Conservation (phyloP, 2,329 filamentous ascomycete genomes). For the Periconia digitata region DNA sequence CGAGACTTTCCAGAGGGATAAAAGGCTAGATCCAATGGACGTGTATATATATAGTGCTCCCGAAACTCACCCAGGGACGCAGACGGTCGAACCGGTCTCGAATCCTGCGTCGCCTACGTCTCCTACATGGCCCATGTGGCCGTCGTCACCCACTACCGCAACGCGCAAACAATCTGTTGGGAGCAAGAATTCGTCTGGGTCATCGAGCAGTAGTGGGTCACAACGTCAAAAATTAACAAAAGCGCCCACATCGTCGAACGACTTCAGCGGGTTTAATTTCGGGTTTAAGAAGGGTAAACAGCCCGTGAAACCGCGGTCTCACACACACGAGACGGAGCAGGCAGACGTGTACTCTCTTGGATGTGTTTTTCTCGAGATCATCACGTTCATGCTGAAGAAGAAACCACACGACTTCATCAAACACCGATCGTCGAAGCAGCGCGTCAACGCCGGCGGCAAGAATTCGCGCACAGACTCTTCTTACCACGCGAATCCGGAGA, state of each 20-base stretch:
- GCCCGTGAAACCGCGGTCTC: slow-evolving; percentile 26
- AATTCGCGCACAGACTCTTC: slow-evolving; percentile 68
- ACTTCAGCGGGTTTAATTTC: slow-evolving; percentile 42
- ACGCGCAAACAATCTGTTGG: slow-evolving; percentile 32
- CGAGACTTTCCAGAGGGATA: slow-evolving; percentile 54
- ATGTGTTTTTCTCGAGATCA: slow-evolving; percentile 71
- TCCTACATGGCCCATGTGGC: not conserved
- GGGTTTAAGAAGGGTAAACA: slow-evolving; percentile 36
- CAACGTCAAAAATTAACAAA: slow-evolving; percentile 38
- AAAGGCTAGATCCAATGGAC: slow-evolving; percentile 64
- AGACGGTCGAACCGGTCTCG: slow-evolving; percentile 13
- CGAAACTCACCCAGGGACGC: slow-evolving; percentile 51
- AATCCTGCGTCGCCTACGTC: not conserved
- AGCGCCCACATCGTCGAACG: slow-evolving; percentile 26
- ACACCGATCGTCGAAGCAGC: slow-evolving; percentile 67
- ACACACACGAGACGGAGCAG: slow-evolving; percentile 42
- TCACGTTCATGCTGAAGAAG: slow-evolving; percentile 70
- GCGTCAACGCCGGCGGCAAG: slow-evolving; percentile 44
- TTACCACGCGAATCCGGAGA: slow-evolving; percentile 70
- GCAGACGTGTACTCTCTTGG: slow-evolving; percentile 74
- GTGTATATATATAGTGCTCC: slow-evolving; percentile 73
- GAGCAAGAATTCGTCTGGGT: slow-evolving; percentile 41
- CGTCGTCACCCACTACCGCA: slow-evolving; percentile 16
- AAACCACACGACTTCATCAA: slow-evolving; percentile 66
- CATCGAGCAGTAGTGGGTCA: slow-evolving; percentile 33